These are phyloP conservation scores for Tricholoma sp. DNA, from an alignment of 768 basidiomycete genomes.

Conservation along the genomic window DNA sequence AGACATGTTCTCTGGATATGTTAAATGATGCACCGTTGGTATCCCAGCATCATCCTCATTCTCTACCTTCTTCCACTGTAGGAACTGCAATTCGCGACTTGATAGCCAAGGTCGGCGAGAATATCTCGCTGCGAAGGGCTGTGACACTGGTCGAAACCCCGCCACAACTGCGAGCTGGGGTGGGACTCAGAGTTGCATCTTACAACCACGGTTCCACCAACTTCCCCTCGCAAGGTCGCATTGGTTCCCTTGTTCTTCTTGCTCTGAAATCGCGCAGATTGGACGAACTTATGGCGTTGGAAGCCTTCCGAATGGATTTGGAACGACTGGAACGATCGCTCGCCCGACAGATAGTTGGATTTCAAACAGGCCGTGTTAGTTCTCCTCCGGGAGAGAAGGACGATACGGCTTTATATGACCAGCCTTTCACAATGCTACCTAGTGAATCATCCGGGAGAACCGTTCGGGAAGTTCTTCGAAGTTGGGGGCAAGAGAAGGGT, in stretches of 20 bases:
- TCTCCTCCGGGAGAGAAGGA: slow-evolving; percentile 22
- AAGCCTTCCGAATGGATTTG: slow-evolving; percentile 52
- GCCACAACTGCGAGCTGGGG: slow-evolving; percentile 33
- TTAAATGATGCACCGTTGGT: slow-evolving; percentile 66
- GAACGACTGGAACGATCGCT: slow-evolving; percentile 64
- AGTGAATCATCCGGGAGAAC: slow-evolving; percentile 40
- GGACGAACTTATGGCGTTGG: slow-evolving; percentile 35
- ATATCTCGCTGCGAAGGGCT: slow-evolving; percentile 65
- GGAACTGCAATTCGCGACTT: slow-evolving; percentile 59
- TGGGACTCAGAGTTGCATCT: slow-evolving; percentile 41
- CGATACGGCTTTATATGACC: slow-evolving; percentile 62
- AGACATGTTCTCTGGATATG: slow-evolving; percentile 44
- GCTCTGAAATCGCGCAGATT: slow-evolving; percentile 46
- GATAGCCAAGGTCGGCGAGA: slow-evolving; percentile 77
- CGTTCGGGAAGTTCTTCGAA: slow-evolving; percentile 40
- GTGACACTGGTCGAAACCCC: slow-evolving; percentile 35
- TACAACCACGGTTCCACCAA: slow-evolving; percentile 59
- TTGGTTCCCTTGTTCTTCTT: slow-evolving; percentile 54
- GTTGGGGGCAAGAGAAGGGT: slow-evolving; percentile 52
- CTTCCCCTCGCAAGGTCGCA: slow-evolving; percentile 48
- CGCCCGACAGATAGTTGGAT: slow-evolving; percentile 82
- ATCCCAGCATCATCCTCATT: slow-evolving; percentile 28
- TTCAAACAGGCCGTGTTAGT: slow-evolving; percentile 57
- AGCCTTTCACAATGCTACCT: slow-evolving; percentile 72
- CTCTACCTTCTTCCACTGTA: slow-evolving; percentile 43